Conservation (phyloP, 257 asterid species). For the Solanum virginianum region DNA sequence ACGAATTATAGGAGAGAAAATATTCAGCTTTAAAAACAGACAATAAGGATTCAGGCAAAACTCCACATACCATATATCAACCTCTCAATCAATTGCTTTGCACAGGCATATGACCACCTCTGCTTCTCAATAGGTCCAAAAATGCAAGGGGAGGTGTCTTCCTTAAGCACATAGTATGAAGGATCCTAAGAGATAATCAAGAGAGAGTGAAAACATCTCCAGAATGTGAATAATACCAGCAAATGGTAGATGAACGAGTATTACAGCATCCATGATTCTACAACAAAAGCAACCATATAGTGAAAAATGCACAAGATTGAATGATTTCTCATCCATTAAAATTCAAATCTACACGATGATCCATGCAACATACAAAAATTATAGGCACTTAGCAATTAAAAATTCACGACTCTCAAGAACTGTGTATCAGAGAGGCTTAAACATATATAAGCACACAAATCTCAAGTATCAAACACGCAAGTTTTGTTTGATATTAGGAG, state of each 20-base stretch:
- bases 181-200: slow-evolving; percentile 58
- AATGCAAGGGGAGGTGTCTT: slow-evolving; percentile 87
- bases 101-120: slow-evolving; percentile 98
- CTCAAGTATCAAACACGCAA: neutral
- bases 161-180: slow-evolving; percentile 58
- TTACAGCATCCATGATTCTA: neutral
- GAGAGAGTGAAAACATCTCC: slow-evolving; percentile 8
- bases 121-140: slow-evolving; percentile 95
- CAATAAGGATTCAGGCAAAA: slow-evolving; percentile 2
- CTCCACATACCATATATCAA: slow-evolving; percentile 67
- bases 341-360: neutral
- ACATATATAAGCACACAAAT: neutral
- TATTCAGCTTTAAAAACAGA: neutral
- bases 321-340: neutral
- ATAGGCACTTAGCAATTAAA: neutral
- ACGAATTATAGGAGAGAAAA: neutral
- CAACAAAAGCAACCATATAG: neutral
- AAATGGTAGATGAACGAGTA: neutral
- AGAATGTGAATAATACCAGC: neutral
- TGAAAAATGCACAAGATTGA: neutral
- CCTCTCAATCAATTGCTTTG: slow-evolving; percentile 92
- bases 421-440: neutral
- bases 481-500: neutral
- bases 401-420: neutral
- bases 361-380: neutral